phyloP scores from a whole-genome alignment of 2,329 filamentous ascomycete species.

The Lasiodiplodia gonubiensis region DNA sequence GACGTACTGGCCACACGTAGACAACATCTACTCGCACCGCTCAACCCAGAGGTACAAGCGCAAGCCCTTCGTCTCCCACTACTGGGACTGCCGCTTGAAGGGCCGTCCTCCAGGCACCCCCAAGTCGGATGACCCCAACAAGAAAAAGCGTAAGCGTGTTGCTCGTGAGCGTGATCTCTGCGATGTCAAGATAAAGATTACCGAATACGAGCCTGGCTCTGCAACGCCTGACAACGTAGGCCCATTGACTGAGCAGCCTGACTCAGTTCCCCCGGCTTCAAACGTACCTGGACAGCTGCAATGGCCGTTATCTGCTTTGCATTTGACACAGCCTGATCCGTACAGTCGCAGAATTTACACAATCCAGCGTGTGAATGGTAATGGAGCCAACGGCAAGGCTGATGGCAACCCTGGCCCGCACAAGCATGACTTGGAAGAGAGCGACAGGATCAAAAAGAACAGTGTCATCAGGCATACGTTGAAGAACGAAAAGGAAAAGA shows the following conservation, averaged over 20 bases:
- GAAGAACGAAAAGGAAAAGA: conserved; percentile 69
- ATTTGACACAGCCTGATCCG: not conserved
- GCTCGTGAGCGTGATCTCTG: conserved; percentile 80
- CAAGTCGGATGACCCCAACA: conserved; percentile 78
- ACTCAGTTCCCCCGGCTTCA: not conserved
- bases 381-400: conserved; percentile 73
- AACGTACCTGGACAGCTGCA: not conserved
- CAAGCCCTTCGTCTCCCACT: conserved; percentile 81
- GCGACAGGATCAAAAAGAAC: conserved; percentile 81
- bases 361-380: conserved; percentile 78
- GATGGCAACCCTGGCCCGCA: conserved; percentile 75
- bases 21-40: conserved; percentile 84
- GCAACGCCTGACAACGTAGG: conserved; percentile 20
- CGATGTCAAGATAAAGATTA: conserved; percentile 86
- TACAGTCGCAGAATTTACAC: conserved; percentile 60
- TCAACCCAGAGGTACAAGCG: conserved; percentile 82
- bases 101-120: conserved; percentile 78
- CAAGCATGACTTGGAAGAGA: conserved; percentile 73
- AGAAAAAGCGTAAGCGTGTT: conserved; percentile 80
- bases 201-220: conserved; percentile 64
- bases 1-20: conserved; percentile 81
- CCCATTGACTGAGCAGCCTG: conserved; percentile 13
- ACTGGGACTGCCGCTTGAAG: conserved; percentile 84
- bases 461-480: conserved; percentile 71
- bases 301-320: conserved; percentile 18